Evolutionary conservation across 768 basidiomycete genomes (phyloP).

Genomic region (Fibroporia radiculosa): DNA sequence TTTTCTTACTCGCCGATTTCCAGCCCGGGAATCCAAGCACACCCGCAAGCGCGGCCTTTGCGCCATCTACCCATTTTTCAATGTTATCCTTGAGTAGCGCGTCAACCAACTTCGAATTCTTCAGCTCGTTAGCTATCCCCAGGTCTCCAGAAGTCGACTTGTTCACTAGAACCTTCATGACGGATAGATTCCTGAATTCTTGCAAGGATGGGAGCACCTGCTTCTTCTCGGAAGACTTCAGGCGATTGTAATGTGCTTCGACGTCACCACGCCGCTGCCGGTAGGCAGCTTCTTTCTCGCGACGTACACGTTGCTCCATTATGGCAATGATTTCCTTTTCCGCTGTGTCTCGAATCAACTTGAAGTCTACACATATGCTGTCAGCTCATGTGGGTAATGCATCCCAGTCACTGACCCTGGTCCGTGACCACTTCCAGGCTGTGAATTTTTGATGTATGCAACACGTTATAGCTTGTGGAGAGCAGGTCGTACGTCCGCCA

Average conservation of each 20-base stretch:
- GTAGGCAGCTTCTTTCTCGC: slow-evolving; percentile 21
- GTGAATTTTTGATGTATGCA: slow-evolving; percentile 30
- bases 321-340: slow-evolving; percentile 24
- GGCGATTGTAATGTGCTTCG: slow-evolving; percentile 35
- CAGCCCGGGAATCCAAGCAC: slow-evolving; percentile 45
- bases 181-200: slow-evolving; percentile 43
- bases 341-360: slow-evolving; percentile 13
- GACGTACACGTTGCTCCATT: slow-evolving; percentile 20
- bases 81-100: slow-evolving; percentile 38
- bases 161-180: slow-evolving; percentile 29
- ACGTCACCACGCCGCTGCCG: slow-evolving; percentile 27
- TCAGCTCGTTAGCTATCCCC: slow-evolving; percentile 13
- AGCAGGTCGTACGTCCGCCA: slow-evolving; percentile 37
- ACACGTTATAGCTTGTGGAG: slow-evolving; percentile 29
- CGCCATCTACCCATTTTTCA: slow-evolving; percentile 38
- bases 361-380: slow-evolving; percentile 25
- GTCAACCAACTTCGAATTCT: slow-evolving; percentile 24
- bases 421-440: slow-evolving; percentile 31
- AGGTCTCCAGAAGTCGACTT: background rate
- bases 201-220: slow-evolving; percentile 35
- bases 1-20: slow-evolving; percentile 38
- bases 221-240: slow-evolving; percentile 24
- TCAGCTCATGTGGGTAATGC: background rate
- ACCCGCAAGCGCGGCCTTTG: slow-evolving; percentile 35
- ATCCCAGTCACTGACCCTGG: slow-evolving; percentile 26